Conservation (phyloP, 228 moss, liverwort and hornwort species). For the Sphagnum fallax region DNA sequence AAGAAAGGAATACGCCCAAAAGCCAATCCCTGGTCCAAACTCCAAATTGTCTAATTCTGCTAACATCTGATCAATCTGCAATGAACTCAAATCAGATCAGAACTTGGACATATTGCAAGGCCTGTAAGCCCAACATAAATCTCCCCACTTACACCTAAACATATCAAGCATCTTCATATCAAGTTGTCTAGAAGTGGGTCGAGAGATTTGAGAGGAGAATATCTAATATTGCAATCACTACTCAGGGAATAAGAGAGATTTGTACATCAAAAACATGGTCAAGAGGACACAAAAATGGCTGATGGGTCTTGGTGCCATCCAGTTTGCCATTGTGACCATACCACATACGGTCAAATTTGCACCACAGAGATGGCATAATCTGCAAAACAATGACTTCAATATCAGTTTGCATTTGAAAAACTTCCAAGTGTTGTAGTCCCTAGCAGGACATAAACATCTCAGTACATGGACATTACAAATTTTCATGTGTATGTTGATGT, state of each 20-base stretch:
- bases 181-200: too few relatives aligned
- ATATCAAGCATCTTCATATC: too few relatives aligned
- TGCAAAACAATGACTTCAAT: slow-evolving; percentile 11
- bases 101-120: too few relatives aligned
- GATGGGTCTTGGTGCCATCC: slow-evolving; percentile 66
- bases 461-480: not conserved
- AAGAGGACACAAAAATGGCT: slow-evolving; percentile 86
- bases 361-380: slow-evolving; percentile 90
- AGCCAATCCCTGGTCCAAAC: slow-evolving; percentile 64
- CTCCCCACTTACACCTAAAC: too few relatives aligned
- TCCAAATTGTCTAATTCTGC: slow-evolving; percentile 19
- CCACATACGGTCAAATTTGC: slow-evolving; percentile 93
- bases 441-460: too few relatives aligned
- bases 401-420: too few relatives aligned
- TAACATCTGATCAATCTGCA: slow-evolving; percentile 65
- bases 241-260: too few relatives aligned
- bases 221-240: too few relatives aligned
- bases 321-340: slow-evolving; percentile 75
- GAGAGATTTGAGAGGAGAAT: too few relatives aligned
- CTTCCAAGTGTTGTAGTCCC: too few relatives aligned
- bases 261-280: slow-evolving; percentile 93
- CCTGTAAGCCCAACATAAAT: too few relatives aligned
- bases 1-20: slow-evolving; percentile 87
- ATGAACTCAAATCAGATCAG: slow-evolving; percentile 1
- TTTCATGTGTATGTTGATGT: not conserved